Percentiles rank a stretch among this genome's conserved stretches.
Evolutionary conservation across 768 basidiomycete species (phyloP).

Genomic region (Suillus spraguei): DNA sequence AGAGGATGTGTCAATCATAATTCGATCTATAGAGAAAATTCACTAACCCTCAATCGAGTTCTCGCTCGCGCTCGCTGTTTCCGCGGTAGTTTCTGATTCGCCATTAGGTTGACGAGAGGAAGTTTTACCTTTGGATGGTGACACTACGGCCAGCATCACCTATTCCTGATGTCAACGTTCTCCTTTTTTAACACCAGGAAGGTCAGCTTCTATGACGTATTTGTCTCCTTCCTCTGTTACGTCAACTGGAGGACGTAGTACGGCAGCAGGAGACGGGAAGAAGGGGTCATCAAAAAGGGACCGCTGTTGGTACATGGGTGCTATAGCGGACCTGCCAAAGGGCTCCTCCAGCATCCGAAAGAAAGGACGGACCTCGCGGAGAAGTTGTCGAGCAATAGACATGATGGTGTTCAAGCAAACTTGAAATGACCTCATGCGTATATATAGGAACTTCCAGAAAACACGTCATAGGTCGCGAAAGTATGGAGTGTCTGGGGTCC

Average conservation of each 20-base stretch:
- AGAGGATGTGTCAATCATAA: background rate
- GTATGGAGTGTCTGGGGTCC: conserved; percentile 1
- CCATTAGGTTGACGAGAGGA: conserved; percentile 27
- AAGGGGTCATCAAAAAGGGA: conserved; percentile 55
- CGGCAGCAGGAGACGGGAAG: conserved; percentile 33
- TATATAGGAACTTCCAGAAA: background rate
- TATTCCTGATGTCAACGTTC: conserved; percentile 67
- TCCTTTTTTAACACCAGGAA: conserved; percentile 82
- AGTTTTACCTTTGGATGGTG: conserved; percentile 71
- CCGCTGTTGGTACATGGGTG: conserved; percentile 32
- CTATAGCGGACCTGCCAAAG: conserved; percentile 34
- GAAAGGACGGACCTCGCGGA: conserved; percentile 73
- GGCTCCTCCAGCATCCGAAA: conserved; percentile 81
- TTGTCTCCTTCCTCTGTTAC: conserved; percentile 64
- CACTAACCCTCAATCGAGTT: conserved; percentile 17
- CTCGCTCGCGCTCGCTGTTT: conserved; percentile 19
- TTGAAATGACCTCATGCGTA: background rate
- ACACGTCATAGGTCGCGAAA: background rate
- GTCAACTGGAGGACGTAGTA: conserved; percentile 64
- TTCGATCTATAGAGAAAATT: conserved; percentile 29
- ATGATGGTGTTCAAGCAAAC: conserved; percentile 36
- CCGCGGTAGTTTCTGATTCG: conserved; percentile 21
- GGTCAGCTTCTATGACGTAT: conserved; percentile 74
- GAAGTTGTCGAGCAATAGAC: conserved; percentile 66
- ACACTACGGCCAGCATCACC: conserved; percentile 71